Base-by-base conservation (phyloP, 805 yeast genomes). In the Teunomyces stri region DNA sequence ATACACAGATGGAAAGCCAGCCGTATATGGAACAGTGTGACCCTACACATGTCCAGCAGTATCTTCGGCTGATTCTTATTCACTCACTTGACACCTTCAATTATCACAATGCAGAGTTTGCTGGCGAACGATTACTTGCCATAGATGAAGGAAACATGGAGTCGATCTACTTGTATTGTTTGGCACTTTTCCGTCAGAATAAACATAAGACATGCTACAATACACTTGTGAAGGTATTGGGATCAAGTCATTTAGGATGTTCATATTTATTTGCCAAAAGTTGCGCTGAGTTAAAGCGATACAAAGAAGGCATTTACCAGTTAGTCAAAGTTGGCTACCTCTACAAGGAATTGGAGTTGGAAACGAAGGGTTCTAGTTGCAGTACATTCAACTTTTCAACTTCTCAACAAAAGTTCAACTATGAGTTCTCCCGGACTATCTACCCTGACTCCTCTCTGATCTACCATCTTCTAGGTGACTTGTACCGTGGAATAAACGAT, bases 81-180 rank as follows among this genome's bases (percentile, higher is more conserved):
- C 86, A 88, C 57, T 78, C 85, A 10, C 64, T 89, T 34, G 96
- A 89, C 56, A 79, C 80, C 49, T 89, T 83, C 59, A 75, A 87
- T 50, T 68, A 79, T 39, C 68, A 73, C 11, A 86, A 91, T 22
- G 97, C 98, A 1, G 90, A 85, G 59, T 89, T 94, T 66, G 84
- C 92, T 4, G 81, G 90, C 13, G 98, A 94, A 62, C 74, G 96
- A 53, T 70, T 89, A 18, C 66, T 86, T 29, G 89, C 96, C 1
- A 78, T 80, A 43, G 75, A 75, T 41, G 71, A 74, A n/a, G 64
- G 73, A 33, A 77, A 80, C 51, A 62, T 77, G 5, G 88, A 84
- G 45, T 78, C 91, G 7, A 61, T 79, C 3, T 87, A 89, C 62
- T 68, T 90, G 34, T 83, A 87, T 59, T 89, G 87, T 12, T 68